Base-by-base conservation (phyloP, 1,139 yeast species). In the Zygoascus hellenicus region DNA sequence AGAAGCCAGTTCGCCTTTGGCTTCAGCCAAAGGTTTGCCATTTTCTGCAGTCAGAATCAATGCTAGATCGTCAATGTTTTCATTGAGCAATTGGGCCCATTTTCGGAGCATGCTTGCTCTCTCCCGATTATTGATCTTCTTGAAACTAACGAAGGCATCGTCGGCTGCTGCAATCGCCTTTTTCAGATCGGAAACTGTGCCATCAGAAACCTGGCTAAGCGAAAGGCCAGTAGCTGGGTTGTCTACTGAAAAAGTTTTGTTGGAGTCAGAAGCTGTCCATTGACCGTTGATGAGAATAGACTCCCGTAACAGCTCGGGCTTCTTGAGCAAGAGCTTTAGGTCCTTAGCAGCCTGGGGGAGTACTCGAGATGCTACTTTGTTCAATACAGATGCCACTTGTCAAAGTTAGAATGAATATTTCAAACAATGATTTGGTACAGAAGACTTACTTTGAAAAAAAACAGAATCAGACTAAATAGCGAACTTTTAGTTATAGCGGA, bases 1-100 rank as follows among this genome's bases (percentile, higher is more conserved):
- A 57, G 85, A 83, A 49, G 70, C 73, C 38, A 87, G 74, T 64
- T 88, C 96, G 42, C 92, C 95, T 37, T 71, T 63, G 11, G 95
- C 83, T 63, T 88, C 96, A 13, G 79, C 71, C 45, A 79, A 67
- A 1, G 94, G 80, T 66, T 88, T 88, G 52, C 96, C 96, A 63
- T 88, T 88, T 65, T 88, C 96, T 70, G 83, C 74, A 5, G 89
- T 78, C 44, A 85, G 71, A 48, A 88, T 66, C 56, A 70, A 77
- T 14, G 90, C 95, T 54, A 88, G 73, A 63, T 88, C 96, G 11
- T 82, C 84, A 45, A 70, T 70, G 63, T 87, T 80, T 49, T 80
- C 83, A 30, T 75, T 64, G 75, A 85, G 77, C 48, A 84, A 70
- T 32, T 74, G 69, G 63, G 77, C 77, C 70, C 88, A 68, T 43